Evolutionary conservation across 1,284 basidiomycete species (phyloP), one percentile per base, ranked within the genome.

Genomic region (Trametes sp.): DNA sequence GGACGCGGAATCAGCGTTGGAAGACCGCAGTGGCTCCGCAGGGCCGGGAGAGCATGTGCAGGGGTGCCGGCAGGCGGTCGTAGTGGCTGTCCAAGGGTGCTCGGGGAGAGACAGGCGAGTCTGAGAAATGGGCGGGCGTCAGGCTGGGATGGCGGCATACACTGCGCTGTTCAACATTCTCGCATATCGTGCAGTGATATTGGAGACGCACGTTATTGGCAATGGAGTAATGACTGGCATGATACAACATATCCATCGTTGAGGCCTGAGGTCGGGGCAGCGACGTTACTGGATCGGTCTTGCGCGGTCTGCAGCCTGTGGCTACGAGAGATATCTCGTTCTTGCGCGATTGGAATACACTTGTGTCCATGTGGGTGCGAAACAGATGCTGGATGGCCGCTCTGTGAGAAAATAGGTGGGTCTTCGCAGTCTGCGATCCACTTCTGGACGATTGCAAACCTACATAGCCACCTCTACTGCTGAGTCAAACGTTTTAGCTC

Each of bases 31-130:
- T 21, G 41, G n/a, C 3, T 16, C 28, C 19, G 24, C 26, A 14
- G 13, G 45, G 24, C 14, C 14, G 38, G 38, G 11, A 5, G 11
- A 19, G 38, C 38, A 41, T 41, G 38, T 19, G 16, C n/a, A 41
- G 2, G 13, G 14, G 13, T 19, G 13, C n/a, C n/a, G n/a, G n/a
- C n/a, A n/a, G n/a, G n/a, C n/a, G 38, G 16, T 19, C 16, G 14
- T 6, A 6, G 19, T 19, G 45, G 45, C 2, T 8, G 24, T 7
- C 24, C 11, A 46, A 46, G 31, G 31, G 31, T 28, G 23, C 23
- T 61, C 59, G 41, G 54, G 26, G 36, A 44, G 6, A 16, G 68
- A 54, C 70, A 73, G 21, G 71, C 65, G 26, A 74, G 64, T 24
- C 67, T 69, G 36, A 67, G 70, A 29, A 65, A 59, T 60, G 51